Evolutionary conservation across 768 basidiomycete genomes (phyloP), one percentile per base, ranked within the genome.

Genomic region (Russula brevipes): DNA sequence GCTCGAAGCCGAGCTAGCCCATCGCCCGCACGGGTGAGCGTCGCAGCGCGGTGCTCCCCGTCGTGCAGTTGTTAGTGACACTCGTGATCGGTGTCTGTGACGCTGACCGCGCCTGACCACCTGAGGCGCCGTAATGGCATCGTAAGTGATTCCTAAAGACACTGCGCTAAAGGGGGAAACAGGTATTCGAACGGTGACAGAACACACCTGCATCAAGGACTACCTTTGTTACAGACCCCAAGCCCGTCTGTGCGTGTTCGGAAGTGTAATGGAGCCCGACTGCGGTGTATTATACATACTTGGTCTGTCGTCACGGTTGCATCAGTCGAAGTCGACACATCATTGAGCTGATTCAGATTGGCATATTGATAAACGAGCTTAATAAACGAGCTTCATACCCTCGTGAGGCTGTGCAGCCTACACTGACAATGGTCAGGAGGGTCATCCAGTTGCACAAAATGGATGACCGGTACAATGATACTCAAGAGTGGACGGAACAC

Each of bases 1-100:
- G 86, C 73, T 94, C 92, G 67, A 94, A 94, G 11, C 92, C 91
- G 1, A 94, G 82, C 91, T 24, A 94, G 76, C 2, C 77, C 83
- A 59, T 85, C 79, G 14, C 87, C 87, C 45, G n/a, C n/a, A 71
- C 86, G 89, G 50, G 93, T 83, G 9, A 82, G 79, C 30, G 80
- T 84, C 66, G 87, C 87, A 94, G 78, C 5, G 92, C 90, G 0
- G 88, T 81, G 54, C 86, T 87, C 4, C 90, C 91, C 0, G 91
- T 91, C 4, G 90, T 86, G 69, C 91, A 92, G 73, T 90, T 90
- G 75, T 93, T 93, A 77, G 91, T 92, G 46, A 93, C 88, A 68
- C 92, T 94, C 54, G 87, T 81, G 69, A 94, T 86, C 0, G 91
- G 91, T 92, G 39, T 84, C 80, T 0, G 91, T 93, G 72, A n/a